Conservation (phyloP, 169 alveolate genomes). For the Cryptosporidium muris region DNA sequence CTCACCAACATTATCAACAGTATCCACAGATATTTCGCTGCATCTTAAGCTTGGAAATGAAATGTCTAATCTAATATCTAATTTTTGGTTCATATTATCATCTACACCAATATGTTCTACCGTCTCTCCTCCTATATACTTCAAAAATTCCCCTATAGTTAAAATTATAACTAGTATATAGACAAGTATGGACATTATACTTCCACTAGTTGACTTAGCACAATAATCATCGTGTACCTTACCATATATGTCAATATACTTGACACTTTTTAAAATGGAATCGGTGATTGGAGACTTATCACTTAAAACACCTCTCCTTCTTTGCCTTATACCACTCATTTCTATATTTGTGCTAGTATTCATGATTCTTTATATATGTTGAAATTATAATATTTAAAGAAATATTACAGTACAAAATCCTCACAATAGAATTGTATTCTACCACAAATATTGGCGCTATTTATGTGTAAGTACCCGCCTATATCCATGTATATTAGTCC, state of each 20-base stretch:
- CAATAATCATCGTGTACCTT: constrained; percentile 68
- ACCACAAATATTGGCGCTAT: too few relatives aligned
- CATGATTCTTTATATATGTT: too few relatives aligned
- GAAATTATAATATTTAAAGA: too few relatives aligned
- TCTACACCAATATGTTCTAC: constrained; percentile 59
- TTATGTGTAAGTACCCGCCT: too few relatives aligned
- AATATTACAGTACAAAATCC: too few relatives aligned
- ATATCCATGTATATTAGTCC: too few relatives aligned
- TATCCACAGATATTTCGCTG: constrained; percentile 61
- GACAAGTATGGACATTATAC: constrained; percentile 34
- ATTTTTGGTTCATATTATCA: constrained; percentile 33
- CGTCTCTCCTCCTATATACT: constrained; percentile 36
- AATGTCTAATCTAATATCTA: constrained; percentile 40
- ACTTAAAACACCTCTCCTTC: constrained; percentile 11
- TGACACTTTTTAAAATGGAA: constrained; percentile 8
- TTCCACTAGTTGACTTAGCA: constrained; percentile 52
- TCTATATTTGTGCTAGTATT: neutral
- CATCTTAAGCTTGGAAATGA: constrained; percentile 66
- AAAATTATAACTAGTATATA: constrained; percentile 19
- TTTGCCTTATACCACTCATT: constrained; percentile 2
- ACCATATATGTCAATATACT: constrained; percentile 63
- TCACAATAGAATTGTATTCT: too few relatives aligned
- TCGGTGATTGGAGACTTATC: constrained; percentile 23
- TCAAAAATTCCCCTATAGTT: constrained; percentile 21
- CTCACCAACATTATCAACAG: constrained; percentile 69